These are phyloP conservation scores for Spongiforma sp. DNA, from an alignment of 1,284 basidiomycete species.

Conservation along the genomic window DNA sequence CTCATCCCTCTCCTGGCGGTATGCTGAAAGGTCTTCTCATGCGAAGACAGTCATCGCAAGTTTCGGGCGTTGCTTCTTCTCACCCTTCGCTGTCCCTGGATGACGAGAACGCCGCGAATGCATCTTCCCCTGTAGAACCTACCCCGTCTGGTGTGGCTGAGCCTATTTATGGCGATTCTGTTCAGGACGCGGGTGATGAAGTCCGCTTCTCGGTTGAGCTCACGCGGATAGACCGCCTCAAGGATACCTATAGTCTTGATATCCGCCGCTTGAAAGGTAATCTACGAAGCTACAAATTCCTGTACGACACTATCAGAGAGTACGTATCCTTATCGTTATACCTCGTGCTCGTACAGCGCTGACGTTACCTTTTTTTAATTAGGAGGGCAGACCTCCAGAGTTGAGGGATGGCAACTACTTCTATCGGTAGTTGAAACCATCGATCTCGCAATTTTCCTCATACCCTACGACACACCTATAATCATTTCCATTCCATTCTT, in stretches of 20 bases:
- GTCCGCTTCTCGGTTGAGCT: conserved; percentile 93
- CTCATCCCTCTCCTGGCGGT: conserved; percentile 70
- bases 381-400: conserved; percentile 54
- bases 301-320: conserved; percentile 91
- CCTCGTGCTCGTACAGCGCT: conserved; percentile 17
- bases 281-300: conserved; percentile 91
- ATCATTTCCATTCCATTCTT: conserved; percentile 16
- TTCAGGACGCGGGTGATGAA: conserved; percentile 88
- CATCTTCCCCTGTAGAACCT: conserved; percentile 36
- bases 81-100: conserved; percentile 46
- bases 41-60: conserved; percentile 86
- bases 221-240: conserved; percentile 85
- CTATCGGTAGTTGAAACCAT: conserved; percentile 4
- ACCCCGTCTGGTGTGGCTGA: conserved; percentile 44
- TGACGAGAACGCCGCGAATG: conserved; percentile 38
- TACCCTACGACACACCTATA: conserved; percentile 37
- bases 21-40: conserved; percentile 87
- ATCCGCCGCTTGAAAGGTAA: conserved; percentile 92
- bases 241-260: conserved; percentile 88
- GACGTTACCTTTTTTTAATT: conserved; percentile 14
- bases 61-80: conserved; percentile 45
- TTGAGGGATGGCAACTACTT: conserved; percentile 33
- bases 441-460: conserved; percentile 12
- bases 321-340: conserved; percentile 49
- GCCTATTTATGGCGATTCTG: conserved; percentile 77